Percentiles rank a stretch among this genome's conserved stretches.
These are phyloP conservation scores for Phlyctochytrium planicorne DNA, from an alignment of 192 early-diverging fungal species.

Conservation along the genomic window DNA sequence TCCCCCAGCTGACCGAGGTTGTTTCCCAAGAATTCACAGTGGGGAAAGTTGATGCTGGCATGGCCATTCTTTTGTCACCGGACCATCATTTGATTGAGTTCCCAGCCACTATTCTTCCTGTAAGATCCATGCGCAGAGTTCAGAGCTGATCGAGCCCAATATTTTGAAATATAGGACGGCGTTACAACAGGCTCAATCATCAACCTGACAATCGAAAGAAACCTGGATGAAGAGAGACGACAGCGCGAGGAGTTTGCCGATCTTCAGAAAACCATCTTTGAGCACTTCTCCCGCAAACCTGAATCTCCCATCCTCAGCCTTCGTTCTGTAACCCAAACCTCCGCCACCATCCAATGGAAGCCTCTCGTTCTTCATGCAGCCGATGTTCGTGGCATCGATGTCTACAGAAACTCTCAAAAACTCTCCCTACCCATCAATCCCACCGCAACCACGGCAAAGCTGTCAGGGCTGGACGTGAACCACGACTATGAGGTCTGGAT, in stretches of 20 bases:
- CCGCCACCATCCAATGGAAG: conserved; percentile 89
- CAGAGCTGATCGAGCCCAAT: neutral
- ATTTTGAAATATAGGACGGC: conserved; percentile 51
- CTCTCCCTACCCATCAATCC: conserved; percentile 55
- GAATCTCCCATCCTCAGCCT: conserved; percentile 75
- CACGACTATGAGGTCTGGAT: conserved; percentile 89
- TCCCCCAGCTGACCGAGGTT: conserved; percentile 19
- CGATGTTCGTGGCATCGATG: conserved; percentile 80
- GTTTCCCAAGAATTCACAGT: conserved; percentile 31
- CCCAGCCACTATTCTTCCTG: conserved; percentile 91
- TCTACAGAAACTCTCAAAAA: conserved; percentile 87
- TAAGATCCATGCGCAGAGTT: conserved; percentile 15
- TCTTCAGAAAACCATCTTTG: conserved; percentile 83
- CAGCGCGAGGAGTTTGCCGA: conserved; percentile 79
- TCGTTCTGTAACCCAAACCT: conserved; percentile 72
- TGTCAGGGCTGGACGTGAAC: conserved; percentile 87
- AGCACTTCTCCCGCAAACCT: conserved; percentile 74
- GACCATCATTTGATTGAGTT: conserved; percentile 99
- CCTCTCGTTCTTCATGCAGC: conserved; percentile 79
- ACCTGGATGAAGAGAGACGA: conserved; percentile 78
- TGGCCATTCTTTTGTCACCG: conserved; percentile 90
- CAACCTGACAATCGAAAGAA: conserved; percentile 91
- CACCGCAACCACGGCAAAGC: conserved; percentile 60
- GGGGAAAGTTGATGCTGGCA: conserved; percentile 72
- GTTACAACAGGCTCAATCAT: conserved; percentile 93